Base-by-base conservation (phyloP, 2,329 filamentous ascomycete species). In the Arthroderma sp. region DNA sequence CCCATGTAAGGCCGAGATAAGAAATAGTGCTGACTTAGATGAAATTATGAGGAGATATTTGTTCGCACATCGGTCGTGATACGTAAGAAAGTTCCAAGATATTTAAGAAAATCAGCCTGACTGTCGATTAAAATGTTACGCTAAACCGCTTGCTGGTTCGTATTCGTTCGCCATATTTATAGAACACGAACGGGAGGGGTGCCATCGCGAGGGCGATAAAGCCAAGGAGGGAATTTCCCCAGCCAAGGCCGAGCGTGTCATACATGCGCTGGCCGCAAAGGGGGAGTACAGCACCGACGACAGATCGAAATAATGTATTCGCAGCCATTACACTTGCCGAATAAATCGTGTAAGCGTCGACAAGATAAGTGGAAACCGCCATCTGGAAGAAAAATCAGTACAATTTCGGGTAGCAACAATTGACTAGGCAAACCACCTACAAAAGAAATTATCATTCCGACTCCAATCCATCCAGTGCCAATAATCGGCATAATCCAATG, bases 401-500 rank as follows among this genome's bases (percentile, higher is more conserved):
- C 8, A 33, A 9, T 22, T 9, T 34, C 32, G 8, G 9, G 34
- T 7, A 15, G 29, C 27, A 32, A 7, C 1, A 22, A 38, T n/a
- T 8, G 31, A 9, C 6, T n/a, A 10, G 31, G 31, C 9, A 6
- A 22, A 22, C 6, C 8, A 27, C 40, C 27, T 48, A 50, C 48
- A 33, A 75, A 73, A n/a, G 60, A 48, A 1, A 56, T 53, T 46
- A 53, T 47, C 50, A 51, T 69, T 0, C 75, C 76, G 1, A 69
- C 59, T 0, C 74, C 72, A 11, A 78, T 72, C 3, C 77, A 64
- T 0, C 66, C 63, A 1, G 74, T 72, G 1, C 77, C 78, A 32
- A 80, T 65, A 47, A 80, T 77, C 0, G 76, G 75, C 4, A 77
- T 64, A 38, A 80, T 74, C 74, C 75, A 80, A 53, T 76, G 73